Evolutionary conservation across 345 rosid species (phyloP), one percentile per base, ranked within the genome.

Genomic region (Erodium maritimum): DNA sequence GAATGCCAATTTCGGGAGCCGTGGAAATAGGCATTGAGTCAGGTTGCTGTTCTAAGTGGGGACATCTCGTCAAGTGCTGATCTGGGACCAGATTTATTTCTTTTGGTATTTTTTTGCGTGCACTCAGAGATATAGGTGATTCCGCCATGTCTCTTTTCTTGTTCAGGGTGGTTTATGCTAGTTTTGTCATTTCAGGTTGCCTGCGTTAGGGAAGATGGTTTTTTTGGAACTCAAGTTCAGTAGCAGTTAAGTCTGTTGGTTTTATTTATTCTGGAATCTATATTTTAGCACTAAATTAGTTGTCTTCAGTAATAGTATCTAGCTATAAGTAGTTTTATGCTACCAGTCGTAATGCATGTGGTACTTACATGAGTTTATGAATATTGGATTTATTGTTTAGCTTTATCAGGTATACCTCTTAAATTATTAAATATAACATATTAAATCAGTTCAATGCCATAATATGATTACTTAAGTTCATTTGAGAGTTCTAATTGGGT

Each of bases 221-320:
- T 73, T n/a, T 70, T 65, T 46, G 76, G 71, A 42, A 77, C 75
- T 61, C 73, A 61, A 75, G 74, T 75, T 64, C 75, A 45, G 61
- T 78, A 73, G 82, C 82, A 82, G 85, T 84, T 79, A 82, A 82
- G 81, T 81, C 67, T 73, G 79, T 72, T 72, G 73, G 74, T 63
- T 77, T 69, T 65, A 75, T 69, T 64, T 33, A 51, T 75, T 68
- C 70, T 71, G 46, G 55, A 61, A 61, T 58, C 64, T 66, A 59
- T 58, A 21, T 50, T 58, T 62, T 61, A 56, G 74, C 71, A 60
- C 59, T 64, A 50, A 71, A 64, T 17, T 56, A 54, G 55, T 68
- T 65, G 65, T 65, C 29, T 71, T 62, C 37, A 20, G 29, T 14
- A 62, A 19, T 54, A 17, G 6, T 54, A 54, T 19, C 56, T 54